Conservation (phyloP, 2,329 filamentous ascomycete genomes). For the Aspergillus caelatus region DNA sequence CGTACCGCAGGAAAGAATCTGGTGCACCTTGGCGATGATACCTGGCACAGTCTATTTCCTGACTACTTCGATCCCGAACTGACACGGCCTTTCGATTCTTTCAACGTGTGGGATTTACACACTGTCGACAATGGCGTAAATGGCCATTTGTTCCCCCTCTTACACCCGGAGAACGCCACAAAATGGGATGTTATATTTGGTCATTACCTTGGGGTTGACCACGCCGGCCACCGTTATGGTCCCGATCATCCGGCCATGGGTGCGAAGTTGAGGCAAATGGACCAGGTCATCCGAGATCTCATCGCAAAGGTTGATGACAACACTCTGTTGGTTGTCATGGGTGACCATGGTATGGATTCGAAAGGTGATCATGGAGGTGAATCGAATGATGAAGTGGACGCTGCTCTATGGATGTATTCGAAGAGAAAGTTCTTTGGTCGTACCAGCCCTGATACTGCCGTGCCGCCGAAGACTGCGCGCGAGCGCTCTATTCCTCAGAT, state of each 20-base stretch:
- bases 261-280: slow-evolving; percentile 89
- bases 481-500: slow-evolving; percentile 78
- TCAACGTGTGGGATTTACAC: slow-evolving; percentile 97
- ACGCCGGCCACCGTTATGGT: slow-evolving; percentile 94
- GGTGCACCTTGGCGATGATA: slow-evolving; percentile 96
- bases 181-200: slow-evolving; percentile 95
- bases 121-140: slow-evolving; percentile 95
- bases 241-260: slow-evolving; percentile 92
- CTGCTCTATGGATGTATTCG: slow-evolving; percentile 98
- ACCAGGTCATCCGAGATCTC: slow-evolving; percentile 73
- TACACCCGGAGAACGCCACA: slow-evolving; percentile 64
- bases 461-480: slow-evolving; percentile 71
- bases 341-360: slow-evolving; percentile 97
- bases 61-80: slow-evolving; percentile 88
- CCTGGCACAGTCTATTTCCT: slow-evolving; percentile 91
- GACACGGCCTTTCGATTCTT: slow-evolving; percentile 89
- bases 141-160: slow-evolving; percentile 78
- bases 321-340: slow-evolving; percentile 92
- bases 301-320: slow-evolving; percentile 75
- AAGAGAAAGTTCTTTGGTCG: slow-evolving; percentile 84
- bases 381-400: slow-evolving; percentile 92
- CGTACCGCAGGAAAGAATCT: slow-evolving; percentile 71
- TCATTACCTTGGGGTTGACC: slow-evolving; percentile 93
- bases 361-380: slow-evolving; percentile 99
- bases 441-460: slow-evolving; percentile 60